phyloP scores from a whole-genome alignment of 768 basidiomycete species.

The Flagelloscypha sp. region DNA sequence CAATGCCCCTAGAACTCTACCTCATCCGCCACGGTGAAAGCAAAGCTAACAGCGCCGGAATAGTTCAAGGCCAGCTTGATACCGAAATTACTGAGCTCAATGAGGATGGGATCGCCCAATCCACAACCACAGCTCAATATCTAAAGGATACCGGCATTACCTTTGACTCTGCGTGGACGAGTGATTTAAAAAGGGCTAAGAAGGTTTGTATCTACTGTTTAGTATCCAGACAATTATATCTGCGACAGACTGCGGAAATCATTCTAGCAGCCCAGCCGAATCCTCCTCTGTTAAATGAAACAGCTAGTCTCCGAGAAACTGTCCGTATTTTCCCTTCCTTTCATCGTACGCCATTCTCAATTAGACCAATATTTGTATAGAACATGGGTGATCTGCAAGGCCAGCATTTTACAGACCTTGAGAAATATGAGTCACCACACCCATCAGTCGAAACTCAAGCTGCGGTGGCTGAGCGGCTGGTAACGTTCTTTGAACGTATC shows the following conservation, averaged over 20 bases:
- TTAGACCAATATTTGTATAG: slow-evolving; percentile 24
- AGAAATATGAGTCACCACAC: too few relatives aligned
- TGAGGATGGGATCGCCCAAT: slow-evolving; percentile 51
- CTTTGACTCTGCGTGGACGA: slow-evolving; percentile 58
- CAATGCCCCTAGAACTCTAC: too few relatives aligned
- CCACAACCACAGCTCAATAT: slow-evolving; percentile 42
- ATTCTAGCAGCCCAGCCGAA: slow-evolving; percentile 50
- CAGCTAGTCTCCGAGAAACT: slow-evolving; percentile 56
- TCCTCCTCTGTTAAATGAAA: slow-evolving; percentile 32
- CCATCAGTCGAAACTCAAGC: too few relatives aligned
- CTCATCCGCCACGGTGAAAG: slow-evolving; percentile 78
- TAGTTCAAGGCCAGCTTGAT: slow-evolving; percentile 74
- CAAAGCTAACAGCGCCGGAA: slow-evolving; percentile 48
- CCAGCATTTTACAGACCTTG: too few relatives aligned
- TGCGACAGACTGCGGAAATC: slow-evolving; percentile 58
- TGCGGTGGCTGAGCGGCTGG: too few relatives aligned
- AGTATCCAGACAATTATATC: not conserved
- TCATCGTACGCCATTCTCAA: not conserved
- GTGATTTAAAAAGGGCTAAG: slow-evolving; percentile 62
- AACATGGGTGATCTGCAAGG: slow-evolving; percentile 60
- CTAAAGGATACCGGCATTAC: slow-evolving; percentile 43
- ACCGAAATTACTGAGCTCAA: slow-evolving; percentile 64
- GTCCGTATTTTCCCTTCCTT: slow-evolving; percentile 39
- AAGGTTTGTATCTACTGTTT: too few relatives aligned
- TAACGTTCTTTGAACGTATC: too few relatives aligned